These are phyloP conservation scores for Gigaspora rosea DNA, from an alignment of 192 early-diverging fungal species.

Conservation along the genomic window DNA sequence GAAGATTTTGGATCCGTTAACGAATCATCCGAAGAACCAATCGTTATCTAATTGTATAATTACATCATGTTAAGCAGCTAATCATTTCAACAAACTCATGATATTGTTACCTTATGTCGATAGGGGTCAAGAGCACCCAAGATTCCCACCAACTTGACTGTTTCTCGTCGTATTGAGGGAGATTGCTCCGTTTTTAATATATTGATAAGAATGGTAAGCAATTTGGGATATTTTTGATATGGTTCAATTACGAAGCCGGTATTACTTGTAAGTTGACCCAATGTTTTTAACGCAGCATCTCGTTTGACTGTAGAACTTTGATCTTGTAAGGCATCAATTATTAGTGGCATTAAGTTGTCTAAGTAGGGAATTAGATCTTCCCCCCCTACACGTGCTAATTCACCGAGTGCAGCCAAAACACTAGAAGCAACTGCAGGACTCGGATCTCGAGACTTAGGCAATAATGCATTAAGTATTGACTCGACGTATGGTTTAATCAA, in stretches of 20 bases:
- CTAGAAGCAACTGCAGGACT: slow-evolving; percentile 78
- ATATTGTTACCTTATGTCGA: slow-evolving; percentile 54
- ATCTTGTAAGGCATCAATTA: slow-evolving; percentile 88
- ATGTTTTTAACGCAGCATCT: slow-evolving; percentile 82
- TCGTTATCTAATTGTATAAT: slow-evolving; percentile 45
- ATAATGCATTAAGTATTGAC: slow-evolving; percentile 79
- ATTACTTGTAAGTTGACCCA: slow-evolving; percentile 82
- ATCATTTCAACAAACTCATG: too few relatives aligned
- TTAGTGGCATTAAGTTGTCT: slow-evolving; percentile 77
- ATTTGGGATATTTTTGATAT: slow-evolving; percentile 83
- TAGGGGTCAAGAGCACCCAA: slow-evolving; percentile 96
- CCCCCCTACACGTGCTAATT: slow-evolving; percentile 81
- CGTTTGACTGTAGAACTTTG: slow-evolving; percentile 82
- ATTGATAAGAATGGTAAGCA: slow-evolving; percentile 74
- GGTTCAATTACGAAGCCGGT: slow-evolving; percentile 90
- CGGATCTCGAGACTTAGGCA: slow-evolving; percentile 80
- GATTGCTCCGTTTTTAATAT: slow-evolving; percentile 85
- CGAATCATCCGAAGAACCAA: slow-evolving; percentile 51
- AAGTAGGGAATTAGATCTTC: slow-evolving; percentile 81
- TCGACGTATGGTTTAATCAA: slow-evolving; percentile 90
- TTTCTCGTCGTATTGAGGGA: slow-evolving; percentile 73
- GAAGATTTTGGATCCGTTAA: slow-evolving; percentile 51
- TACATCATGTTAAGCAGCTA: neutral
- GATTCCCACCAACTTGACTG: slow-evolving; percentile 89
- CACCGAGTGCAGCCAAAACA: slow-evolving; percentile 77